A percentile compares a stretch with the other conserved stretches of the same genome.
phyloP scores from a whole-genome alignment of 495 filamentous ascomycete genomes.

The Amphirosellinia nigrospora region DNA sequence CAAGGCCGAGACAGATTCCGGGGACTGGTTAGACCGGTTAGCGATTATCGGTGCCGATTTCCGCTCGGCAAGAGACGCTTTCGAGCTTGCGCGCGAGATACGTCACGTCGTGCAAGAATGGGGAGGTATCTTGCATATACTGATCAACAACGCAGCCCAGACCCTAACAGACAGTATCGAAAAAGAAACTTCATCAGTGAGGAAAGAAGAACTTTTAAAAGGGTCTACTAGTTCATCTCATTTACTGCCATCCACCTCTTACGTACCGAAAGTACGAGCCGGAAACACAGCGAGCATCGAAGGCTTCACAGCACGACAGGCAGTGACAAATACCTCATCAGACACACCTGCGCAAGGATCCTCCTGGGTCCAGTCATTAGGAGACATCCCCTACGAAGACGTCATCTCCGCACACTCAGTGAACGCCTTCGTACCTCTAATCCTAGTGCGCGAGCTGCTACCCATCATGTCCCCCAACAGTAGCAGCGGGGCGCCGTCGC shows the following conservation, averaged over 20 bases:
- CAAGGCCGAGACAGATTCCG: slow-evolving; percentile 42
- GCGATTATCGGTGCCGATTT: slow-evolving; percentile 55
- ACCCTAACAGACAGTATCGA: slow-evolving; percentile 53
- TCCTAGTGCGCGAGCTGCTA: slow-evolving; percentile 54
- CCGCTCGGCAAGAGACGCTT: slow-evolving; percentile 51
- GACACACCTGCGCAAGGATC: slow-evolving; percentile 23
- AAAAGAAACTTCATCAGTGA: slow-evolving; percentile 46
- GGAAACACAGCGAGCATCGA: slow-evolving; percentile 4
- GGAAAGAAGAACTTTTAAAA: slow-evolving; percentile 32
- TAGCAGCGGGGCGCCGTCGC: not conserved
- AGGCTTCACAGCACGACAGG: not conserved
- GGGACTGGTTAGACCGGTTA: slow-evolving; percentile 42
- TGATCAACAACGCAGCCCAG: slow-evolving; percentile 60
- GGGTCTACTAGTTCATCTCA: not conserved
- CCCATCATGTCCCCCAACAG: slow-evolving; percentile 43
- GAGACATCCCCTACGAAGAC: slow-evolving; percentile 58
- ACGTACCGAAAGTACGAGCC: slow-evolving; percentile 6
- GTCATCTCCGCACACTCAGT: slow-evolving; percentile 53
- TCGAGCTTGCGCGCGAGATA: slow-evolving; percentile 41
- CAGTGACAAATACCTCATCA: not conserved
- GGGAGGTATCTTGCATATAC: slow-evolving; percentile 44
- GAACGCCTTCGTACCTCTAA: slow-evolving; percentile 56
- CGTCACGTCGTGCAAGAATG: slow-evolving; percentile 30
- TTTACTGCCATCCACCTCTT: not conserved
- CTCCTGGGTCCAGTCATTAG: slow-evolving; percentile 52